These are phyloP conservation scores for Pyracantha coccinea DNA, from an alignment of 331 rosid species.

Conservation along the genomic window DNA sequence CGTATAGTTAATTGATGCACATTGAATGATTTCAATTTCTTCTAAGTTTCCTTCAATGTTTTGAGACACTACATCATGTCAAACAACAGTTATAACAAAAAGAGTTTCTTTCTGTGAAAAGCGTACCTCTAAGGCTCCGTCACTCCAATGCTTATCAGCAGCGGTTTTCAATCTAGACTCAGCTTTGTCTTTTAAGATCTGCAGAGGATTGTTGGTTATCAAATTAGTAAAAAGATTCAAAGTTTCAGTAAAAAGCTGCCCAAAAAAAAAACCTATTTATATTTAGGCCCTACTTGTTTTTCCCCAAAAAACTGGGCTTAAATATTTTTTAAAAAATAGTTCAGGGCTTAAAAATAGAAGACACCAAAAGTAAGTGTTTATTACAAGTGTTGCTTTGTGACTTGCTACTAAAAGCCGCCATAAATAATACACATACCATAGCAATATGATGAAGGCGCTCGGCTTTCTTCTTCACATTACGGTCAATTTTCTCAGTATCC, in stretches of 20 bases:
- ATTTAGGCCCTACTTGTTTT: too few relatives aligned
- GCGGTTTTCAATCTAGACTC: conserved; percentile 68
- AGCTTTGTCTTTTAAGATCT: conserved; percentile 79
- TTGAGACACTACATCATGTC: background rate
- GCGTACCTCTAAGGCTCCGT: conserved; percentile 92
- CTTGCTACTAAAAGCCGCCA: too few relatives aligned
- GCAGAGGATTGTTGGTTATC: conserved; percentile 14
- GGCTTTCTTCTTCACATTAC: conserved; percentile 74
- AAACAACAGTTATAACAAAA: background rate
- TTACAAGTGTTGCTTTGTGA: too few relatives aligned
- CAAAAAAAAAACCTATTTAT: too few relatives aligned
- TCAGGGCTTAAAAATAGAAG: too few relatives aligned
- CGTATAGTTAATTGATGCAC: background rate
- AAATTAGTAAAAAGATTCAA: background rate
- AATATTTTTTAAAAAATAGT: too few relatives aligned
- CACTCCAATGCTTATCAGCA: conserved; percentile 96
- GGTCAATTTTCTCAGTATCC: conserved; percentile 78
- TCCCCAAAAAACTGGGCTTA: too few relatives aligned
- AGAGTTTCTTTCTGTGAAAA: background rate
- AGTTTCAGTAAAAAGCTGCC: too few relatives aligned
- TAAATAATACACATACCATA: conserved; percentile 35
- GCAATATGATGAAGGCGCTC: conserved; percentile 62
- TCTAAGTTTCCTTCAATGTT: background rate
- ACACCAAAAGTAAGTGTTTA: too few relatives aligned
- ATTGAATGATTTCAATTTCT: background rate